phyloP scores from a whole-genome alignment of 2,329 filamentous ascomycete species.

The Pestalotiopsis sp. region DNA sequence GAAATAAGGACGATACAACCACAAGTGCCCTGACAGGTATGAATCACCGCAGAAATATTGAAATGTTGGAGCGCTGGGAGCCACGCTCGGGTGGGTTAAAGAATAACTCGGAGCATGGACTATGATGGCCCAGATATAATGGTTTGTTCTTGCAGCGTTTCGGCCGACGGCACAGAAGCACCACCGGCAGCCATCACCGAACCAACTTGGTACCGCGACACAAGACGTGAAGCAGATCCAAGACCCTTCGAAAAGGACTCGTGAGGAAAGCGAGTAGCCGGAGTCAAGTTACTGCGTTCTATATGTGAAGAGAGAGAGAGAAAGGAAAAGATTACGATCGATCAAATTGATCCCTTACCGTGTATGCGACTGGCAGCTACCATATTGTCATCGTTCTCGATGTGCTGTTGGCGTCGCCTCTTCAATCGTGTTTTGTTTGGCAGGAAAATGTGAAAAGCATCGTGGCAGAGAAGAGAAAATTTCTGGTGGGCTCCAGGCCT shows the following conservation, averaged over 20 bases:
- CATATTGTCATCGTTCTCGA: neutral
- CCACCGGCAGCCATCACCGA: conserved; percentile 25
- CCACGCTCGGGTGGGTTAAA: conserved; percentile 47
- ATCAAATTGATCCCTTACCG: neutral
- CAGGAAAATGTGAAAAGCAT: too few relatives aligned
- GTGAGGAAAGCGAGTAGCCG: conserved; percentile 32
- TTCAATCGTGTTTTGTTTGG: too few relatives aligned
- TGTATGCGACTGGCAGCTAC: neutral
- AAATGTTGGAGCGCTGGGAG: conserved; percentile 54
- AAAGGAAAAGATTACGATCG: neutral
- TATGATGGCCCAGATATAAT: conserved; percentile 50
- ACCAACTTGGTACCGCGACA: conserved; percentile 34
- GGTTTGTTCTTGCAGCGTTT: conserved; percentile 45
- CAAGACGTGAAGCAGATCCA: conserved; percentile 35
- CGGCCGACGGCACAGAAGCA: conserved; percentile 21
- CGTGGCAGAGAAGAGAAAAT: too few relatives aligned
- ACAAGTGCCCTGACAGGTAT: neutral
- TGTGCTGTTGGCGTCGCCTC: neutral
- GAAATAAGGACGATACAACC: neutral
- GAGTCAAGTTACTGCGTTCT: conserved; percentile 23
- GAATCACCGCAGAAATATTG: neutral
- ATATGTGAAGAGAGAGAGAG: neutral
- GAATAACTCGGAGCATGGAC: conserved; percentile 48
- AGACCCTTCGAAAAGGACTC: conserved; percentile 36
- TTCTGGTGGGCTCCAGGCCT: too few relatives aligned